These are phyloP conservation scores for Fusarium musae DNA, from an alignment of 2,329 filamentous ascomycete species.

Conservation along the genomic window DNA sequence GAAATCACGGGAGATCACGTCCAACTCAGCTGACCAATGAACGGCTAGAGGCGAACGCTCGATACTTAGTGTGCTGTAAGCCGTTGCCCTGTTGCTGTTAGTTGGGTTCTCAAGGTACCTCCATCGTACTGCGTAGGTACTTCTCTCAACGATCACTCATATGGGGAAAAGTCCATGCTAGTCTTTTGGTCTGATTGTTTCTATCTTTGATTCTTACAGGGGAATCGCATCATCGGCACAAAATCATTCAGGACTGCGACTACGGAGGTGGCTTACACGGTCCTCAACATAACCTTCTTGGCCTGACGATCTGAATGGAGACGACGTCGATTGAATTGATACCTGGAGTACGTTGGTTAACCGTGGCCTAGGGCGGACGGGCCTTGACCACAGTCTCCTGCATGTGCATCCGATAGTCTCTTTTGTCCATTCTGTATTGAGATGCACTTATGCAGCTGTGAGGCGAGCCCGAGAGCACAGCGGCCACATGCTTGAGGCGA, in stretches of 20 bases:
- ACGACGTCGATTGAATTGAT: neutral
- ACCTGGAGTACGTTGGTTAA: neutral
- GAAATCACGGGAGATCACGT: constrained; percentile 3
- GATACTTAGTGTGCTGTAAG: neutral
- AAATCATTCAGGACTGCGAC: neutral
- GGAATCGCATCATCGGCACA: neutral
- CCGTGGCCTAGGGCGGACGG: neutral
- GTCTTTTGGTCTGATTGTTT: neutral
- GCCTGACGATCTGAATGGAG: constrained; percentile 6
- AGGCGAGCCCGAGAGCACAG: neutral
- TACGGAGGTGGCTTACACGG: constrained; percentile 3
- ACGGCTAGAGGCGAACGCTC: neutral
- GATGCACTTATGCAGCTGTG: neutral
- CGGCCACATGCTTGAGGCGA: neutral
- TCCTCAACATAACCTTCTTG: neutral
- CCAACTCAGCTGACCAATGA: neutral
- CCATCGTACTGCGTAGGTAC: neutral
- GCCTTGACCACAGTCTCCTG: neutral
- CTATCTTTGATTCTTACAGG: constrained; percentile 1
- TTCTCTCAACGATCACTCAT: neutral
- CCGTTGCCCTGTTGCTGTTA: neutral
- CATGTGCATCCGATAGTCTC: neutral
- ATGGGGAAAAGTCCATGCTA: neutral
- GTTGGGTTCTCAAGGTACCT: neutral
- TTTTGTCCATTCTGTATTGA: neutral